Base-by-base conservation (phyloP, 2,329 filamentous ascomycete species). In the Camptophora hylomeconis region DNA sequence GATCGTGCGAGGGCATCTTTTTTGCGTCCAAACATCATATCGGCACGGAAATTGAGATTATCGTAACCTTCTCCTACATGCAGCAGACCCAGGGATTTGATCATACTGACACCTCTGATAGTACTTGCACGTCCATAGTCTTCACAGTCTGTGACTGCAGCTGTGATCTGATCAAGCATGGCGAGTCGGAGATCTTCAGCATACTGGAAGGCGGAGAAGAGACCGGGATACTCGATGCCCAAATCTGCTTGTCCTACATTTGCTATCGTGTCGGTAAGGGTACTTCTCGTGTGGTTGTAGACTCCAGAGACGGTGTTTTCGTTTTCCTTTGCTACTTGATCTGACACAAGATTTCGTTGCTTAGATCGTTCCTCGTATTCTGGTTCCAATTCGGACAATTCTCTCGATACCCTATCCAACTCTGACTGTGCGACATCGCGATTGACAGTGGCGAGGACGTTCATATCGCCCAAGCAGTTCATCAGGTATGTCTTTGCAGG, bases 401-500 rank as follows among this genome's bases (percentile, higher is more conserved):
- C 86, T 41, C 69, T 69, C 5, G 71, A 78, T 2, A 95, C 82
- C 16, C 86, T 72, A 34, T 89, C 73, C 8, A 95, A 63, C 53
- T 98, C 89, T 6, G 75, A 69, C 45, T 83, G 73, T 2, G 86
- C 84, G 16, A 94, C 78, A 40, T 93, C 82, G 15, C 75, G 67
- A 52, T 98, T 98, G 44, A 93, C 82, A 0, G 67, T 73, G 4
- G 87, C 87, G 22, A 98, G 65, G 3, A 73, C 76, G 48, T 83
- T 65, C 35, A 98, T 66, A 47, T 98, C 89, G 43, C 82, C 79
- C 18, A 98, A 67, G 15, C 95, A 78, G 52, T 98, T 98, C 45
- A 92, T 63, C 1, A 98, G 71, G 49, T 98, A 98, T 2, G 87
- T 95, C 56, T 84, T 86, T 5, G 89, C 89, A 4, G 89, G 89